Evolutionary conservation across 306 rosid genomes (phyloP).

Genomic region (Cicer yamashitae): DNA sequence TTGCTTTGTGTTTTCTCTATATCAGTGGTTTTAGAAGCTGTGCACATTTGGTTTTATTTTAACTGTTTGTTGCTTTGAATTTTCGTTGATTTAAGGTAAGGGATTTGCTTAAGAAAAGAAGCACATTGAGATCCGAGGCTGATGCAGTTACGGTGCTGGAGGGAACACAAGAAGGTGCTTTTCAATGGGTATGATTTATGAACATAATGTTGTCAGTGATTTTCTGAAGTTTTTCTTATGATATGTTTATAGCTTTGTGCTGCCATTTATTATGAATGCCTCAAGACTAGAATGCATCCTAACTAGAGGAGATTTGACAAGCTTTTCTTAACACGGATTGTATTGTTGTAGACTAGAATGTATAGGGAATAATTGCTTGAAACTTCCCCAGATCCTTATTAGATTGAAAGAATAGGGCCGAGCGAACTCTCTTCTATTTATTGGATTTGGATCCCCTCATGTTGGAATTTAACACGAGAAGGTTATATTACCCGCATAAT

Average conservation of each 20-base stretch:
- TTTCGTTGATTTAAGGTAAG: constrained; percentile 63
- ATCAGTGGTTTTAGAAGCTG: constrained; percentile 27
- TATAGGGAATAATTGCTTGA: background rate
- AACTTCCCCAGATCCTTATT: background rate
- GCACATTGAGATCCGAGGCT: constrained; percentile 60
- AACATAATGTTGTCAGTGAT: constrained; percentile 25
- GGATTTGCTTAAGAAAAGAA: constrained; percentile 72
- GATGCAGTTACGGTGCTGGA: constrained; percentile 83
- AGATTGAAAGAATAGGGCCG: constrained; percentile 14
- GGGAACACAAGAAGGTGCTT: constrained; percentile 98
- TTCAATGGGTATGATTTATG: constrained; percentile 79
- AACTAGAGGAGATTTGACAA: constrained; percentile 34
- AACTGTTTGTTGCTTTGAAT: constrained; percentile 14
- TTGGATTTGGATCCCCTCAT: background rate
- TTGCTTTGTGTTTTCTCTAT: constrained; percentile 14
- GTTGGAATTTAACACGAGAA: too few species aligned
- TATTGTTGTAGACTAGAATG: background rate
- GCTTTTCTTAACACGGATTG: background rate
- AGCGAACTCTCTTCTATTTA: constrained; percentile 4
- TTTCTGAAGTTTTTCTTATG: background rate
- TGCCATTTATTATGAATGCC: constrained; percentile 24
- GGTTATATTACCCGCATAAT: too few species aligned
- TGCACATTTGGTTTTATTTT: background rate
- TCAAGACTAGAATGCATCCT: constrained; percentile 6
- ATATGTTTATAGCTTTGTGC: background rate